phyloP scores from a whole-genome alignment of 257 asterid species.

The Fraxinus pennsylvanica region DNA sequence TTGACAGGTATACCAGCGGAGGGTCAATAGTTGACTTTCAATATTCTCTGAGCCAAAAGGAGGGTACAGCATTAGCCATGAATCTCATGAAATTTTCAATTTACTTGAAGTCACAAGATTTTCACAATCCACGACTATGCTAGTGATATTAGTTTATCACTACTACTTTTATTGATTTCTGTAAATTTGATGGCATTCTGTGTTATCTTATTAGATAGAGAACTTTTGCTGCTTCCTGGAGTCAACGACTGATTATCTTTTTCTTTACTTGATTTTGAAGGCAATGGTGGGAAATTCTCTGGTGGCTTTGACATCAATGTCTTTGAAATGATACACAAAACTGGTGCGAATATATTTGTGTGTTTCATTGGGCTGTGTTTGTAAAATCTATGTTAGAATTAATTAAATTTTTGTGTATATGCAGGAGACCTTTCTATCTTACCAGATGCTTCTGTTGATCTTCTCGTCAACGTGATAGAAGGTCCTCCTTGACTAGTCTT shows the following conservation, averaged over 20 bases:
- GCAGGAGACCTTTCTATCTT: slow-evolving; percentile 76
- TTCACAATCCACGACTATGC: neutral
- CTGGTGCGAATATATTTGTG: slow-evolving; percentile 41
- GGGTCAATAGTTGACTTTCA: slow-evolving; percentile 7
- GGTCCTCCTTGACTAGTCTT: slow-evolving; percentile 42
- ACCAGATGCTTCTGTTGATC: slow-evolving; percentile 66
- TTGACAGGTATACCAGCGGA: slow-evolving; percentile 3
- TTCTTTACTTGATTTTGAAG: slow-evolving; percentile 37
- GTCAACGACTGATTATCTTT: slow-evolving; percentile 31
- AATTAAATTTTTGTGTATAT: slow-evolving; percentile 24
- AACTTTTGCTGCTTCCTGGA: slow-evolving; percentile 18
- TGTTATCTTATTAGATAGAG: slow-evolving; percentile 13
- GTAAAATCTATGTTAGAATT: slow-evolving; percentile 17
- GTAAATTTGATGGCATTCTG: neutral
- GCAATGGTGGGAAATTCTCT: slow-evolving; percentile 73
- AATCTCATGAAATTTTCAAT: slow-evolving; percentile 2
- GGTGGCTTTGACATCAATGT: slow-evolving; percentile 98
- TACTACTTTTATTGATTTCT: neutral
- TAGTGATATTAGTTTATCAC: neutral
- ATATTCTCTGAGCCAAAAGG: neutral
- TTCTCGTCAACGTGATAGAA: slow-evolving; percentile 63
- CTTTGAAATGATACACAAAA: slow-evolving; percentile 62
- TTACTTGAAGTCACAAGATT: neutral
- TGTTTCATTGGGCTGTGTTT: slow-evolving; percentile 3
- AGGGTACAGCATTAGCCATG: neutral